A percentile compares a stretch with the other conserved stretches of the same genome.
Evolutionary conservation across 306 rosid species (phyloP).

Genomic region (Casuarina cunninghamiana): DNA sequence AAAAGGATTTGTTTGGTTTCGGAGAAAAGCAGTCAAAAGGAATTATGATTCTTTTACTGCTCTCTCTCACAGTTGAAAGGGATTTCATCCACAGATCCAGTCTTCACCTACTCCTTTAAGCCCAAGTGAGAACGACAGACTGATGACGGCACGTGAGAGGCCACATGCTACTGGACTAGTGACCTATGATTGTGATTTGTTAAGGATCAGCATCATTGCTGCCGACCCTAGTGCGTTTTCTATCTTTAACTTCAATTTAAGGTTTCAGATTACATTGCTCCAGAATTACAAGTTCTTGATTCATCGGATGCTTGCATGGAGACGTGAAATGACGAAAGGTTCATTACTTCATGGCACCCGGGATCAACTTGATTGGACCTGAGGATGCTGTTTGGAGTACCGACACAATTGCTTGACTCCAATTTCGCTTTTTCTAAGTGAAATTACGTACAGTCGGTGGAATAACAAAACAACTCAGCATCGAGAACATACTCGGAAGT

Average conservation of each 20-base stretch:
- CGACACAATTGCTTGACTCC: not conserved
- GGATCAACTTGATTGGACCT: not conserved
- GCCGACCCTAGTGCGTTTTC: not conserved
- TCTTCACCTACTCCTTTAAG: not conserved
- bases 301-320: not conserved
- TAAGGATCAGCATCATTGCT: not conserved
- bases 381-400: too few relatives aligned
- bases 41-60: not conserved
- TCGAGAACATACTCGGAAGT: not conserved
- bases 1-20: too few relatives aligned
- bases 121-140: not conserved
- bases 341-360: not conserved
- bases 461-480: not conserved
- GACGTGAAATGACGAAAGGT: slow-evolving; percentile 4
- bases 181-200: not conserved
- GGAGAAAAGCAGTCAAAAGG: not conserved
- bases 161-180: slow-evolving; percentile 3
- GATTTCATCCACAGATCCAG: not conserved
- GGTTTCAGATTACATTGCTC: not conserved
- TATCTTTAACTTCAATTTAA: not conserved
- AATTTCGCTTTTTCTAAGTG: too few relatives aligned
- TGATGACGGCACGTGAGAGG: not conserved
- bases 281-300: too few relatives aligned
- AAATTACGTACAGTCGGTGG: too few relatives aligned
- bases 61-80: not conserved